Evolutionary conservation across 345 rosid species (phyloP).

Genomic region (Gossypium rotundifolium): DNA sequence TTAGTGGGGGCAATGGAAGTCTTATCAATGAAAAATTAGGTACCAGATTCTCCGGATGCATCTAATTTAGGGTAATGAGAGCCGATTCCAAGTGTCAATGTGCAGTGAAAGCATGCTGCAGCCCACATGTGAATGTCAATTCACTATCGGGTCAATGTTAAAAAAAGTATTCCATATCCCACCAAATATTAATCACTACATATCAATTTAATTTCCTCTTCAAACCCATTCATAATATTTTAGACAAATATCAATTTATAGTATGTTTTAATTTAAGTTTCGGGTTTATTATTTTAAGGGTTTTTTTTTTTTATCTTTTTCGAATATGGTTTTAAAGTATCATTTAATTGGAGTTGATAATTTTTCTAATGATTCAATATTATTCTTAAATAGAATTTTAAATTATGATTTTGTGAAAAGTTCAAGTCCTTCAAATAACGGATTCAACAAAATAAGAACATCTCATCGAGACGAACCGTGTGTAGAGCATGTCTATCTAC

Average conservation of each 20-base stretch:
- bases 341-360: too few species aligned
- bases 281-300: too few species aligned
- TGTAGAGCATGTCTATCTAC: too few species aligned
- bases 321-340: too few species aligned
- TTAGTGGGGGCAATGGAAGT: neutral
- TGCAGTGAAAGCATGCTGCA: neutral
- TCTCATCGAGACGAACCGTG: too few species aligned
- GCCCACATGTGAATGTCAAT: neutral
- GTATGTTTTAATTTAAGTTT: too few species aligned
- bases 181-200: neutral
- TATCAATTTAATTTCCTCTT: neutral
- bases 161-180: neutral
- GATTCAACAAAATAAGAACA: too few species aligned
- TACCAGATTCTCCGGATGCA: neutral
- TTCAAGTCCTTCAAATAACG: fast-evolving
- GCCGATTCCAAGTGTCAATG: neutral
- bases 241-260: too few species aligned
- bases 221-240: neutral
- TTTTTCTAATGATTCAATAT: too few species aligned
- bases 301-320: too few species aligned
- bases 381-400: too few species aligned
- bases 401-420: too few species aligned
- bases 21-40: constrained; percentile 6
- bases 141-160: neutral
- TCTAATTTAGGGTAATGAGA: neutral